Conservation (phyloP, 2,329 filamentous ascomycete species). For the Magnaporthiopsis rhizophila region DNA sequence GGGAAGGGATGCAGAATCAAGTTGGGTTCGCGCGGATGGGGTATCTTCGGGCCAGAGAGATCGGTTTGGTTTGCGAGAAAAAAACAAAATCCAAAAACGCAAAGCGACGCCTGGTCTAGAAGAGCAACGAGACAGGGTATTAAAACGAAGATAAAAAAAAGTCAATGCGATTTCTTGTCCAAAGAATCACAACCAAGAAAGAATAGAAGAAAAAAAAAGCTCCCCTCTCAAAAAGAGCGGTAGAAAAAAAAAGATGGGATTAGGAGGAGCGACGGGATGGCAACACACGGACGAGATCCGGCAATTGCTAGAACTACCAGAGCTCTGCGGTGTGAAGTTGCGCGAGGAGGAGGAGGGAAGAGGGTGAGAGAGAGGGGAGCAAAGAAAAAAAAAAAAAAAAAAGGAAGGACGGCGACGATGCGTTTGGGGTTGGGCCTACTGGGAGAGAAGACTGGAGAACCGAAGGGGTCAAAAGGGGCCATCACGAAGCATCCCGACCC, state of each 20-base stretch:
- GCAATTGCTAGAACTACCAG: constrained; percentile 36
- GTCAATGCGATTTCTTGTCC: too few species aligned
- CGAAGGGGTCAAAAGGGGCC: constrained; percentile 5
- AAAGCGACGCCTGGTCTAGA: constrained; percentile 5
- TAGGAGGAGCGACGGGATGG: background rate
- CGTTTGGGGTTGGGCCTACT: constrained; percentile 11
- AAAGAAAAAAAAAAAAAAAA: constrained; percentile 9
- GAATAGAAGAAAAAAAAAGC: background rate
- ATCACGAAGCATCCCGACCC: background rate
- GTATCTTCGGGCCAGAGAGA: too few species aligned
- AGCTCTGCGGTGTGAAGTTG: constrained; percentile 30
- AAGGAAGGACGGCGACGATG: constrained; percentile 8
- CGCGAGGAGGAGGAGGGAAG: constrained; percentile 12
- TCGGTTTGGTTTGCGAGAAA: background rate
- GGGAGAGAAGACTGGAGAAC: constrained; percentile 13
- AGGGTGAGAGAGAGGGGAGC: constrained; percentile 10
- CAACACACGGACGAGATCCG: constrained; percentile 18
- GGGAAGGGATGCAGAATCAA: too few species aligned
- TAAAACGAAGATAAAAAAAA: background rate
- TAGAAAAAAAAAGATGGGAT: background rate
- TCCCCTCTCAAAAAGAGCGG: background rate
- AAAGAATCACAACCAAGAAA: background rate
- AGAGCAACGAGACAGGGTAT: background rate
- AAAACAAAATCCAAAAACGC: background rate
- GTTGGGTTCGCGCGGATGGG: too few species aligned